Percentiles rank a stretch among this genome's conserved stretches.
Conservation (phyloP, 176 grass and related monocot genomes). For the Otatea glauca region DNA sequence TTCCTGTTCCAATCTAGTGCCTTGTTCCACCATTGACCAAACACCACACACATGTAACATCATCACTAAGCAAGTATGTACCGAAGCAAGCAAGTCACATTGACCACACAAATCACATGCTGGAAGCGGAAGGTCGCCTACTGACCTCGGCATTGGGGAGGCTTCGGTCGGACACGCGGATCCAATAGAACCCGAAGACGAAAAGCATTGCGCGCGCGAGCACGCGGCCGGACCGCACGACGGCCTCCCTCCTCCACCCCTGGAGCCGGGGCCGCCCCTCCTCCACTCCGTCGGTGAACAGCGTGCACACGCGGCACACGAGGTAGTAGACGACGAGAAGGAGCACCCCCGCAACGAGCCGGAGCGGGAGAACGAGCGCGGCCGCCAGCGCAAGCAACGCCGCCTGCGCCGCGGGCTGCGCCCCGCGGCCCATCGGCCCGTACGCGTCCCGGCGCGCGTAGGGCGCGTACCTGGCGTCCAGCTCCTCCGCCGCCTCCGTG, state of each 20-base stretch:
- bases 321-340: constrained; percentile 68
- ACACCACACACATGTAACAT: neutral
- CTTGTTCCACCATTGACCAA: constrained; percentile 4
- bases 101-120: constrained; percentile 9
- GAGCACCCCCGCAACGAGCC: constrained; percentile 58
- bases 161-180: constrained; percentile 49
- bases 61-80: neutral
- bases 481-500: constrained; percentile 57
- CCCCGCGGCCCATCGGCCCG: constrained; percentile 77
- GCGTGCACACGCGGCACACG: constrained; percentile 79
- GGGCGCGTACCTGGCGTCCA: constrained; percentile 74
- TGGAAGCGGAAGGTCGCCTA: neutral
- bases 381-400: constrained; percentile 41
- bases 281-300: constrained; percentile 44
- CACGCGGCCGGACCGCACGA: constrained; percentile 57
- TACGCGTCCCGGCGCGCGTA: constrained; percentile 74
- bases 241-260: constrained; percentile 62
- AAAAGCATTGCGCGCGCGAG: constrained; percentile 81
- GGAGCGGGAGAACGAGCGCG: constrained; percentile 61
- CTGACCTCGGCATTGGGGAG: constrained; percentile 45
- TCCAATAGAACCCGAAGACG: constrained; percentile 94
- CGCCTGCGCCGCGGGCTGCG: constrained; percentile 41
- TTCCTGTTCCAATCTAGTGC: neutral
- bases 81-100: neutral
- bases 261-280: constrained; percentile 49